phyloP scores from a whole-genome alignment of 805 yeast genomes.

The Ogataea methylovora region DNA sequence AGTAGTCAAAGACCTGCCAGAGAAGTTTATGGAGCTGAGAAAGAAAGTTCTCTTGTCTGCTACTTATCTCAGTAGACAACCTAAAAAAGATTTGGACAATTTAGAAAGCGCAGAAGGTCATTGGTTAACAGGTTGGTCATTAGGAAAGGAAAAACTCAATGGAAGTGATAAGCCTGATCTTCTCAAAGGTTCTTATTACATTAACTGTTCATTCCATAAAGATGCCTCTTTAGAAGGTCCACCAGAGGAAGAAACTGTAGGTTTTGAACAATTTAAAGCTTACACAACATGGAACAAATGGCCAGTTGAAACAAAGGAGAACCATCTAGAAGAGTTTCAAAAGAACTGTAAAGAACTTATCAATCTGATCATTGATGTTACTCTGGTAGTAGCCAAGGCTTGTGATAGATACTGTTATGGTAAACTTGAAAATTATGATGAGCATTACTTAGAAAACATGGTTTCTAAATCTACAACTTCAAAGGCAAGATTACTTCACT shows the following conservation, averaged over 20 bases:
- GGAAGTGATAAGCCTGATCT: constrained; percentile 35
- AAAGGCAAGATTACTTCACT: constrained; percentile 51
- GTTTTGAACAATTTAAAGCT: constrained; percentile 29
- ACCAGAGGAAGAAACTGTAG: constrained; percentile 20
- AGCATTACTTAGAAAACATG: constrained; percentile 33
- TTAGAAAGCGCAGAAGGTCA: constrained; percentile 42
- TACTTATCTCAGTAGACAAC: constrained; percentile 33
- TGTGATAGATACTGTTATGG: constrained; percentile 39
- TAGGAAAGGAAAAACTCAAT: constrained; percentile 45
- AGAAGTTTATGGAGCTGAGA: constrained; percentile 30
- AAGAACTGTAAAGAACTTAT: constrained; percentile 30
- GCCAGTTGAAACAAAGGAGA: constrained; percentile 31
- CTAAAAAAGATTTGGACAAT: constrained; percentile 22
- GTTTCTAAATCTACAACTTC: constrained; percentile 45
- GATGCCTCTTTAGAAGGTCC: constrained; percentile 41
- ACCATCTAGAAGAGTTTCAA: constrained; percentile 27
- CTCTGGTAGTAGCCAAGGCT: constrained; percentile 42
- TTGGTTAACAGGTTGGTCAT: constrained; percentile 57
- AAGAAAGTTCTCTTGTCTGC: constrained; percentile 34
- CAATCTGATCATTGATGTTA: constrained; percentile 39
- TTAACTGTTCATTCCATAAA: constrained; percentile 48
- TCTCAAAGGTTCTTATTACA: constrained; percentile 50
- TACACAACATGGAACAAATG: constrained; percentile 46
- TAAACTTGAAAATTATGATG: constrained; percentile 21
- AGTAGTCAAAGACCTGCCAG: constrained; percentile 36